Base-by-base conservation (phyloP, 805 yeast genomes). In the Pichia nanzhaoensis region DNA sequence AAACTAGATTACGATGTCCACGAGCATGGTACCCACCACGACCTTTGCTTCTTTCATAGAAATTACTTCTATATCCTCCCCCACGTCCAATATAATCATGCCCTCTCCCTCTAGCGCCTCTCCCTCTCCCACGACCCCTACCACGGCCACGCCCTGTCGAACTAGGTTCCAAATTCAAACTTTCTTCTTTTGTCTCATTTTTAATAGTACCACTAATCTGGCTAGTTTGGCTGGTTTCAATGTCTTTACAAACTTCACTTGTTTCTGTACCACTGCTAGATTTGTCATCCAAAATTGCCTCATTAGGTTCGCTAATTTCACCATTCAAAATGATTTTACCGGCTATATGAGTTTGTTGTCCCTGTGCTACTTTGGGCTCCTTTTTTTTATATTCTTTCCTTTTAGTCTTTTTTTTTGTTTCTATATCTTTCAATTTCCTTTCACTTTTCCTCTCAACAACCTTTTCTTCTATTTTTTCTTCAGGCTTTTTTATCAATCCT, bases 61-160 rank as follows among this genome's bases (percentile, higher is more conserved):
- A 24, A 7, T 10, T 10, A 24, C 28, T 24, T 10, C 28, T 10
- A 24, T 10, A 10, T 24, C 28, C 28, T 24, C 28, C 9, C 6
- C 28, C 28, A 24, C 28, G 28, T n/a, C 41, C 32, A 18, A 16
- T 19, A 31, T 9, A 21, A 10, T 32, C 40, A 37, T 32, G 40
- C 21, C 40, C 40, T 5, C 40, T 31, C 9, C 36, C 9, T 10
- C 24, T 21, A 20, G 20, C 27, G n/a, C 28, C 39, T 24, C 39
- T 22, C 8, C 30, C 28, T 14, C 19, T 19, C 18, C 42, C 32
- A 24, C 39, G 37, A 3, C 51, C 51, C 35, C 45, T 42, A 12
- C 52, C 48, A 19, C 50, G 39, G 18, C 50, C 49, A 21, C 50
- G 42, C 9, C 46, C 42, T 20, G 51, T 38, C 17, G 37, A 10